phyloP scores from a whole-genome alignment of 2,329 filamentous ascomycete species.

The Verticillium dahliae region DNA sequence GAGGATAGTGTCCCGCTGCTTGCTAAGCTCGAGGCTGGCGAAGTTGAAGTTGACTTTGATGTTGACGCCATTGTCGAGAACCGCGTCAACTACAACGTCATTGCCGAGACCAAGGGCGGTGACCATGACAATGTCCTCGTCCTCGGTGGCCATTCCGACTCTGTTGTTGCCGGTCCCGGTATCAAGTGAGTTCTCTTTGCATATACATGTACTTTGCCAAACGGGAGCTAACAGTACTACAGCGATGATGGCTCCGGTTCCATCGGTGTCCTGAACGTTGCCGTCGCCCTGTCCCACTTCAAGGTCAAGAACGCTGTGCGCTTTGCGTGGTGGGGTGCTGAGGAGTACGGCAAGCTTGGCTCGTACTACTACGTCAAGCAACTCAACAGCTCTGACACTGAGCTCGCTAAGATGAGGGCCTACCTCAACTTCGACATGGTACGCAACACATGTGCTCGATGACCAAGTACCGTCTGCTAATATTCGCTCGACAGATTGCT shows the following conservation, averaged over 20 bases:
- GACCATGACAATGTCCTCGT: conserved; percentile 41
- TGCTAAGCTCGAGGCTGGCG: conserved; percentile 20
- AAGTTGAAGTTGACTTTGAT: conserved; percentile 24
- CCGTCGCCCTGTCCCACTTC: conserved; percentile 34
- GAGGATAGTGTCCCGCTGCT: conserved; percentile 32
- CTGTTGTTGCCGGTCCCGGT: conserved; percentile 42
- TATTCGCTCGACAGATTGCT: conserved; percentile 24
- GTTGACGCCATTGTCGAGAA: conserved; percentile 42
- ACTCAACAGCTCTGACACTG: conserved; percentile 31
- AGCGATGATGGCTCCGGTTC: conserved; percentile 54
- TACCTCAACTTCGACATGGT: conserved; percentile 55
- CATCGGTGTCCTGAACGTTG: conserved; percentile 37
- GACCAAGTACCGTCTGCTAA: background rate
- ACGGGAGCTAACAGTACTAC: background rate
- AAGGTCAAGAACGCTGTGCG: conserved; percentile 40
- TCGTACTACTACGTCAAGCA: conserved; percentile 42
- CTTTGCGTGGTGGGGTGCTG: conserved; percentile 46
- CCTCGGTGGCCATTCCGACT: conserved; percentile 40
- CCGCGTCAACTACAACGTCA: conserved; percentile 41
- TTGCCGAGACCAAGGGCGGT: conserved; percentile 42
- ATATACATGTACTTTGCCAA: too few species aligned
- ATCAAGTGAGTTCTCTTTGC: conserved; percentile 39
- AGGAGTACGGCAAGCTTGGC: conserved; percentile 41
- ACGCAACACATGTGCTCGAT: conserved; percentile 2
- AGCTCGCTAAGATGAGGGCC: conserved; percentile 42